Conservation (phyloP, 2,329 filamentous ascomycete species). For the Phaeophleospora eucalypticola region DNA sequence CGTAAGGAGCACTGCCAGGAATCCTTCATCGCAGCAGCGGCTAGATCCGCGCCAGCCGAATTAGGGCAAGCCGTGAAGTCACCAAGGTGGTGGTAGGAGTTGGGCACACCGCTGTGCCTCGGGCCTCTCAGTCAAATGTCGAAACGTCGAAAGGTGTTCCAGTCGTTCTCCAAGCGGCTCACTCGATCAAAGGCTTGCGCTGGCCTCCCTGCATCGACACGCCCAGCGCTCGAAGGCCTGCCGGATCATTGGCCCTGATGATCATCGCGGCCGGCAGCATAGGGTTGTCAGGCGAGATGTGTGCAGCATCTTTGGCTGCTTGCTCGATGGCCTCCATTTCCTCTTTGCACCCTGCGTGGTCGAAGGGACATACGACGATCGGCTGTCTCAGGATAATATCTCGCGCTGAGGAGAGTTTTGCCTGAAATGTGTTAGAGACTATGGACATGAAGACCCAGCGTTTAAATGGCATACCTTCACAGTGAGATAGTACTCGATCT, state of each 20-base stretch:
- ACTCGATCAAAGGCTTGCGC: conserved; percentile 63
- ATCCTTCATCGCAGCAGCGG: no score
- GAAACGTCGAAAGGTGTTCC: neutral
- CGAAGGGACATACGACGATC: conserved; percentile 92
- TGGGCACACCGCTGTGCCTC: neutral
- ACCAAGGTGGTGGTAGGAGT: neutral
- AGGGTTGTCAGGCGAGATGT: conserved; percentile 83
- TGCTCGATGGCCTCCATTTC: conserved; percentile 99
- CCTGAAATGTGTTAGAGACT: conserved; percentile 51
- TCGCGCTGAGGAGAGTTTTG: conserved; percentile 77
- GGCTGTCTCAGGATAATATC: conserved; percentile 87
- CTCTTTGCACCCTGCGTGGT: conserved; percentile 93
- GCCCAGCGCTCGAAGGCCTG: conserved; percentile 57
- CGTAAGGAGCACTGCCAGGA: neutral
- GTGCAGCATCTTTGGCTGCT: conserved; percentile 85
- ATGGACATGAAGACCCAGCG: neutral
- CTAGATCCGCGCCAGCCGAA: neutral
- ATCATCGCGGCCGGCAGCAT: conserved; percentile 86
- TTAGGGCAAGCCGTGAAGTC: neutral
- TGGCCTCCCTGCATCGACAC: conserved; percentile 60
- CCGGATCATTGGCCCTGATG: conserved; percentile 69
- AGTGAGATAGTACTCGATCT: conserved; percentile 93
- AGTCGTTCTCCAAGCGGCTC: conserved; percentile 31
- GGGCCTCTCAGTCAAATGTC: neutral
- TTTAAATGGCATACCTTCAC: conserved; percentile 67